Conservation (phyloP, 371 early-diverging fungal species). For the Mucor sp. region DNA sequence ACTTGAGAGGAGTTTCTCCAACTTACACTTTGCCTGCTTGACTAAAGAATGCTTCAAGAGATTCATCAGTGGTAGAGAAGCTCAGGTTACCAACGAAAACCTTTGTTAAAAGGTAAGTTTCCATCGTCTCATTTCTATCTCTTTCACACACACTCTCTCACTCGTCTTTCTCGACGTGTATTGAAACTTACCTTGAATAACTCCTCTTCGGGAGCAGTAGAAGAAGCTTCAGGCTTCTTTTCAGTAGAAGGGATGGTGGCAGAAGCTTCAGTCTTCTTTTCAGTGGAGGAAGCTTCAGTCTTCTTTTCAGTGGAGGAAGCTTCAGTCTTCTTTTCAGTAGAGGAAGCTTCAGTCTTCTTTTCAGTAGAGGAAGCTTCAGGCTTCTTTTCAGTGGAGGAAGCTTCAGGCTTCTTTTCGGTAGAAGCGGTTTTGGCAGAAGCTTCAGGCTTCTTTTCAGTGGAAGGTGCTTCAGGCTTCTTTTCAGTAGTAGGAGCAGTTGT, state of each 20-base stretch:
- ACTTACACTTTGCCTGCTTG: constrained; percentile 78
- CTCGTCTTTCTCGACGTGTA: neutral
- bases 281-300: too few relatives aligned
- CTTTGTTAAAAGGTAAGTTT: constrained; percentile 30
- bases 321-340: neutral
- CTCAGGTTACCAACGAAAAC: constrained; percentile 96
- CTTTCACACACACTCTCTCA: too few relatives aligned
- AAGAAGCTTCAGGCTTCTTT: neutral
- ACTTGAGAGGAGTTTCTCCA: constrained; percentile 12
- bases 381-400: too few relatives aligned
- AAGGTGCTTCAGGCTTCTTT: neutral
- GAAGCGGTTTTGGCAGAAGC: neutral
- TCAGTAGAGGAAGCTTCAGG: neutral
- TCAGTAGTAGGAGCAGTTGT: neutral
- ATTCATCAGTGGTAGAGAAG: constrained; percentile 78
- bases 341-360: too few relatives aligned
- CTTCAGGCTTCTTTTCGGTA: too few relatives aligned
- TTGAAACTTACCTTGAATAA: constrained; percentile 4
- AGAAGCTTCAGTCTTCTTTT: neutral
- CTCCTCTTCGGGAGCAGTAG: neutral
- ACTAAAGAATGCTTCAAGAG: constrained; percentile 77
- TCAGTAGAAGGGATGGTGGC: neutral
- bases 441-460: too few relatives aligned
- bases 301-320: neutral
- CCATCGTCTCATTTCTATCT: neutral